Evolutionary conservation across 1,284 basidiomycete species (phyloP).

Genomic region (Malassezia dermatis): DNA sequence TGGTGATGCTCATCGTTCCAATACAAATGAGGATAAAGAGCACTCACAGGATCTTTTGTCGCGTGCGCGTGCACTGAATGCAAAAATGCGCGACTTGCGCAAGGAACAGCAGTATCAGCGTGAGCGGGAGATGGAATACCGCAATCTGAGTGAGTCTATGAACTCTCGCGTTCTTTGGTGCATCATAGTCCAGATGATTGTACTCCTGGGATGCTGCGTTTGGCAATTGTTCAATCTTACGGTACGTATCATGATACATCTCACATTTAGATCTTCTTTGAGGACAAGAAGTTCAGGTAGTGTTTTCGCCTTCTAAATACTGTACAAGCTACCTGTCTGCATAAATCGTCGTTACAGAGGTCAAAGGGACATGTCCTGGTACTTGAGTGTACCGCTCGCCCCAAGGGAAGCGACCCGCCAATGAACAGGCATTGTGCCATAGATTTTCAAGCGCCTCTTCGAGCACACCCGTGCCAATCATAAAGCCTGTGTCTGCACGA

Average conservation of each 20-base stretch:
- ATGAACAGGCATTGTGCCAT: neutral
- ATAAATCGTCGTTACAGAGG: constrained; percentile 5
- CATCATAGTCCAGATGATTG: constrained; percentile 71
- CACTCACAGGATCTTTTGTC: constrained; percentile 77
- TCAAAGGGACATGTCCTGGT: constrained; percentile 1
- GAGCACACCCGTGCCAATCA: constrained; percentile 26
- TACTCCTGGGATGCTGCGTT: constrained; percentile 70
- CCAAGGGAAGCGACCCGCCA: neutral
- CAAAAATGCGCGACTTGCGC: constrained; percentile 80
- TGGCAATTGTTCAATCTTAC: constrained; percentile 90
- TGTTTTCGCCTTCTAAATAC: neutral
- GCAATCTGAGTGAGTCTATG: constrained; percentile 75
- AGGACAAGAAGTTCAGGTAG: constrained; percentile 44
- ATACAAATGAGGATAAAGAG: constrained; percentile 31
- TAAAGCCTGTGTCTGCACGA: constrained; percentile 7
- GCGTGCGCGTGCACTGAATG: constrained; percentile 81
- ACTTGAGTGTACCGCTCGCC: too few species aligned
- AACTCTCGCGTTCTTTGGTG: constrained; percentile 89
- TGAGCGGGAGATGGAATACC: constrained; percentile 77
- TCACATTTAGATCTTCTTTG: constrained; percentile 31
- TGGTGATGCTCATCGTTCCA: constrained; percentile 69
- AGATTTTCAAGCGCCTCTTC: constrained; percentile 22
- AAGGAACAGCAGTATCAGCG: constrained; percentile 96
- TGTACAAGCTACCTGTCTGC: constrained; percentile 5
- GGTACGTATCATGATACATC: constrained; percentile 47